Evolutionary conservation across 768 basidiomycete genomes (phyloP).

Genomic region (Clitopilus hobsonii): DNA sequence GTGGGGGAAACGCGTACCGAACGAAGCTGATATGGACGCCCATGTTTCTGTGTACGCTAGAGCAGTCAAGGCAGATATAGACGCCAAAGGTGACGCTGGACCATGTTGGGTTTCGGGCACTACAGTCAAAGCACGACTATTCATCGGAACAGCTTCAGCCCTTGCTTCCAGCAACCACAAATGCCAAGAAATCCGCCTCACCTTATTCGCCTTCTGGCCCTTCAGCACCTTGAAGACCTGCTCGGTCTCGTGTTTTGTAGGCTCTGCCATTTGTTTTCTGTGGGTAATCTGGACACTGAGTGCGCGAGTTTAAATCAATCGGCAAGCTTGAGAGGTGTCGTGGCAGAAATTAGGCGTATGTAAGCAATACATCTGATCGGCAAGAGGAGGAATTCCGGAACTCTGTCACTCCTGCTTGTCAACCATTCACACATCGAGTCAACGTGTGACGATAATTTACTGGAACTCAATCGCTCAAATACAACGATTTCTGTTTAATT

Average conservation of each 20-base stretch:
- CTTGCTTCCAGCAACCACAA: not conserved
- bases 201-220: constrained; percentile 87
- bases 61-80: constrained; percentile 98
- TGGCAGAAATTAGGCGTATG: not conserved
- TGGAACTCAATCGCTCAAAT: no score
- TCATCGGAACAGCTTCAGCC: not conserved
- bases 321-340: not conserved
- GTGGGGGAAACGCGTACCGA: constrained; percentile 46
- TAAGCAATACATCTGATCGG: not conserved
- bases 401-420: no score
- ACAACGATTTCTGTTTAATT: no score
- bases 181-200: constrained; percentile 17
- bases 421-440: no score
- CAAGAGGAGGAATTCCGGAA: not conserved
- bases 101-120: constrained; percentile 96
- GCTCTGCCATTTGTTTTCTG: constrained; percentile 56
- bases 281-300: not conserved
- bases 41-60: constrained; percentile 91
- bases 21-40: constrained; percentile 99
- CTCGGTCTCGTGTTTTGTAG: constrained; percentile 83
- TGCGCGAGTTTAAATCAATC: not conserved
- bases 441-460: no score
- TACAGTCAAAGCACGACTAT: constrained; percentile 85
- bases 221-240: constrained; percentile 80
- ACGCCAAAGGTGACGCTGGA: constrained; percentile 94